Base-by-base conservation (phyloP, 2,329 filamentous ascomycete genomes). In the Acrocalymma vagum region DNA sequence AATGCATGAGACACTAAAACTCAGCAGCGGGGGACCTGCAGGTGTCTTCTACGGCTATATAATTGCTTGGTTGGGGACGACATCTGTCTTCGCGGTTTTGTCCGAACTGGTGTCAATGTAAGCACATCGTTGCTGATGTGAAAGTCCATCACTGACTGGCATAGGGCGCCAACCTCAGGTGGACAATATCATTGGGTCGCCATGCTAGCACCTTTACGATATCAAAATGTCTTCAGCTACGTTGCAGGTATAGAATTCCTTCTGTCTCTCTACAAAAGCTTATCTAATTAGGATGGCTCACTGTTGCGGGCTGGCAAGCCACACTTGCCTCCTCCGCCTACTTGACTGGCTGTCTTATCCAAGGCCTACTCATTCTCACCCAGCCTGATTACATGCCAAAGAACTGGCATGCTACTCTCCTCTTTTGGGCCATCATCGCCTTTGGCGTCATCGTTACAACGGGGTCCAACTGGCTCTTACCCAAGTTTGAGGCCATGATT, bases 351-450 rank as follows among this genome's bases (percentile, higher is more conserved):
- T 53, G 55, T 1, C 30, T 65, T 18, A 52, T 69, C 6, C 64
- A 69, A 42, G 62, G 62, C 2, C 51, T 68, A 1, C 28, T 67
- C n/a, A 53, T 61, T 15, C 56, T 79, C 9, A 75, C 67, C 20
- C 48, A 72, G 14, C 57, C 60, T 0, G 47, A 54, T 2, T 77
- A 78, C 41, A 29, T 60, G 1, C 51, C 62, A 0, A 45, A 75
- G 32, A 58, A 65, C 17, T 81, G 76, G 75, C 78, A 81, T 33
- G 74, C 69, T 1, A 79, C 77, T 0, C 62, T 81, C 1, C 54
- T 81, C 0, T 70, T 71, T 35, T 78, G 74, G 55, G 75, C 72
- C 0, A 57, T 78, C 11, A 63, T 72, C 3, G 10, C 65, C 1
- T 58, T 76, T 9, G 60, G 63, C 5, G 49, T 73, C 5, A 53